These are phyloP conservation scores for Selaginella moellendorffii DNA, from an alignment of 75 land plant genomes.

Conservation along the genomic window DNA sequence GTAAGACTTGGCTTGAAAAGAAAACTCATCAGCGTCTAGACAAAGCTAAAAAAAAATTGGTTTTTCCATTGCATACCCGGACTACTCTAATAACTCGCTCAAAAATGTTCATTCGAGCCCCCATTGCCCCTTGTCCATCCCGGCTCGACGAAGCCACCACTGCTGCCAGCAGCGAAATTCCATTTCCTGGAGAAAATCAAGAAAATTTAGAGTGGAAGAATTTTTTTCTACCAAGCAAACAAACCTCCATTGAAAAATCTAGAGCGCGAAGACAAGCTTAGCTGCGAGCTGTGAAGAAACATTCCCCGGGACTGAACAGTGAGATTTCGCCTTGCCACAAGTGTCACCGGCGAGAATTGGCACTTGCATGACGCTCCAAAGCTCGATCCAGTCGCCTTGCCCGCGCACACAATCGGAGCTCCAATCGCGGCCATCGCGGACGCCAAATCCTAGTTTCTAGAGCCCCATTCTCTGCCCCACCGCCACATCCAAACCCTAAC, in stretches of 20 bases:
- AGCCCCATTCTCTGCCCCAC: too few relatives aligned
- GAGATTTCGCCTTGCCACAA: neutral
- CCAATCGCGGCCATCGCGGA: neutral
- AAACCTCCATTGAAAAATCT: neutral
- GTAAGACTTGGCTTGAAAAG: conserved; percentile 53
- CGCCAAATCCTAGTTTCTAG: neutral
- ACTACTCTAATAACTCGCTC: conserved; percentile 80
- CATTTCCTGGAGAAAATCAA: neutral
- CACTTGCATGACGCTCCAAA: neutral
- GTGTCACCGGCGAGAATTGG: neutral
- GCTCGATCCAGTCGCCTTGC: neutral
- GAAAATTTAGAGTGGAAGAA: neutral
- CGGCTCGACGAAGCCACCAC: conserved; percentile 5
- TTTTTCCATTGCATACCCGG: conserved; percentile 30
- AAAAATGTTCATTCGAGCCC: conserved; percentile 66
- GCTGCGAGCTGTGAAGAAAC: neutral
- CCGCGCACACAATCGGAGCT: neutral
- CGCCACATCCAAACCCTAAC: too few relatives aligned
- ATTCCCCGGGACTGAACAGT: neutral
- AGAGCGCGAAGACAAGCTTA: neutral
- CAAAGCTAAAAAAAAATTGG: neutral
- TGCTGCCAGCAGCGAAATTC: neutral
- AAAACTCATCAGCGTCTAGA: neutral
- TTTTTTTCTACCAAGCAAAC: neutral
- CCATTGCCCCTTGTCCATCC: conserved; percentile 53